Evolutionary conservation across 148 eudicot genomes (phyloP).

Genomic region (Cornus kousa): DNA sequence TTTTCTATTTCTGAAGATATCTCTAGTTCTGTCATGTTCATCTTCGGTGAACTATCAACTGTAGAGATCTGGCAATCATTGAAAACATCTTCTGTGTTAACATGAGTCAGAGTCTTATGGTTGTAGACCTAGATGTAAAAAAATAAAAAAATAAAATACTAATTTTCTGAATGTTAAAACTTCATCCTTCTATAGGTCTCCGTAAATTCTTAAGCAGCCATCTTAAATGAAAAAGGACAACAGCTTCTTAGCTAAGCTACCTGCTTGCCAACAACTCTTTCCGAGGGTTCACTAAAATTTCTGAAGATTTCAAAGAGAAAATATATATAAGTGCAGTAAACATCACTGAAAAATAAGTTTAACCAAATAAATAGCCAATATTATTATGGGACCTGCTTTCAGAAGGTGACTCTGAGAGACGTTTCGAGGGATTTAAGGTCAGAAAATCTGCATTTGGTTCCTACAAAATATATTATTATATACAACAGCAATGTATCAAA

Average conservation of each 20-base stretch:
- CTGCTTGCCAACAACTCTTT: slow-evolving; percentile 32
- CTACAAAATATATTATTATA: slow-evolving; percentile 28
- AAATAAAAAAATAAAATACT: neutral
- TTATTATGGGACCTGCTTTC: slow-evolving; percentile 35
- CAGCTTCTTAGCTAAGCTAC: slow-evolving; percentile 27
- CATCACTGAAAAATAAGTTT: neutral
- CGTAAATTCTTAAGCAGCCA: neutral
- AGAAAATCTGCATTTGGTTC: slow-evolving; percentile 4
- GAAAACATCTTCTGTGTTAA: slow-evolving; percentile 15
- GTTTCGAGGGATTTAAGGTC: neutral
- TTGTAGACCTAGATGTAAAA: slow-evolving; percentile 35
- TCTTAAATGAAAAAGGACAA: neutral
- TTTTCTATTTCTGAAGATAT: slow-evolving; percentile 38
- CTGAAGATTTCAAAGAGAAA: slow-evolving; percentile 37
- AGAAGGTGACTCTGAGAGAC: neutral
- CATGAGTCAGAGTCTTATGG: slow-evolving; percentile 23
- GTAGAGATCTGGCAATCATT: slow-evolving; percentile 22
- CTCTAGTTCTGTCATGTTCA: slow-evolving; percentile 37
- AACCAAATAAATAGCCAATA: slow-evolving; percentile 1
- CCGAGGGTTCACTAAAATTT: slow-evolving; percentile 30
- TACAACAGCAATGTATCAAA: neutral
- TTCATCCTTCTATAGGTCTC: neutral
- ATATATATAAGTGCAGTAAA: slow-evolving; percentile 11
- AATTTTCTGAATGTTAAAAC: neutral
- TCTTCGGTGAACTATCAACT: slow-evolving; percentile 27